Percentiles rank a stretch among this genome's conserved stretches.
These are phyloP conservation scores for Diplodia mutila DNA, from an alignment of 2,329 filamentous ascomycete genomes.

Conservation along the genomic window DNA sequence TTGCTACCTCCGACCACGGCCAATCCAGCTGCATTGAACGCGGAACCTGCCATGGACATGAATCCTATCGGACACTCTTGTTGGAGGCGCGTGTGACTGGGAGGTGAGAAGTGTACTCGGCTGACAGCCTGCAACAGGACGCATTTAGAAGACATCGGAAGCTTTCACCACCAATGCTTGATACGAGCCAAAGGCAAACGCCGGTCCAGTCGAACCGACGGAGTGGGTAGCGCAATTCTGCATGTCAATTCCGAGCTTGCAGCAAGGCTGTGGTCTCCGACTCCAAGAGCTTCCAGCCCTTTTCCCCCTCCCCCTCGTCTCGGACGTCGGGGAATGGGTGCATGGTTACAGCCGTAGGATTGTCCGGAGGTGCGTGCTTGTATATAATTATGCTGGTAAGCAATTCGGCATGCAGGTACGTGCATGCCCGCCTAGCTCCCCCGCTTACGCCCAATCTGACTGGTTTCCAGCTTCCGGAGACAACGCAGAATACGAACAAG, in stretches of 20 bases:
- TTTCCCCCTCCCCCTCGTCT: neutral
- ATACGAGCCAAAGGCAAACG: neutral
- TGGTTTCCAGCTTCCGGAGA: too few species aligned
- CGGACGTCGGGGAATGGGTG: neutral
- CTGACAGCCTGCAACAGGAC: neutral
- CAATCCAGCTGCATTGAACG: too few species aligned
- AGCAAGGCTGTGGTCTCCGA: neutral
- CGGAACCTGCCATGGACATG: neutral
- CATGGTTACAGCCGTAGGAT: neutral
- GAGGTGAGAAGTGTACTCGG: neutral
- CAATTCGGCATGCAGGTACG: neutral
- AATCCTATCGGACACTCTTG: neutral
- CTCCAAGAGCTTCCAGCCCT: too few species aligned
- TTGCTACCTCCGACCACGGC: neutral
- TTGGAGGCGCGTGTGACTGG: neutral
- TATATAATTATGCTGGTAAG: neutral
- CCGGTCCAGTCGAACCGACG: neutral
- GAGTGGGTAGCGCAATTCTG: neutral
- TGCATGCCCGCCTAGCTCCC: neutral
- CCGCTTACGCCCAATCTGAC: neutral
- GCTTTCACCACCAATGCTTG: neutral
- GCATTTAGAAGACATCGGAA: neutral
- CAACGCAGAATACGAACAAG: neutral
- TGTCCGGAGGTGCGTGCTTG: neutral
- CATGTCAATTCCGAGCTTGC: neutral